These are phyloP conservation scores for Mycena capillaripes DNA, from an alignment of 768 basidiomycete genomes.

Conservation along the genomic window DNA sequence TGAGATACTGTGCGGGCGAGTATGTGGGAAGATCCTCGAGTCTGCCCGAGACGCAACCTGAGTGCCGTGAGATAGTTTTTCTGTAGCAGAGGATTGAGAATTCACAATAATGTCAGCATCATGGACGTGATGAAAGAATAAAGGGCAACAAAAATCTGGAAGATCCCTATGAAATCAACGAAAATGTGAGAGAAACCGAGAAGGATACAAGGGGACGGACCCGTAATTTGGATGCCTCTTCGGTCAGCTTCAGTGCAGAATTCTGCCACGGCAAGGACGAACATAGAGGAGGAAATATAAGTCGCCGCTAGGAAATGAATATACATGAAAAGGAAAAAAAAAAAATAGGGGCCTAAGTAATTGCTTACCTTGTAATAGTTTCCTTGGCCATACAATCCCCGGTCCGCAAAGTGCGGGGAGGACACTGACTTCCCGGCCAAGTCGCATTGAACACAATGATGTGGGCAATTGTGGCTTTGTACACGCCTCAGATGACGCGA, in stretches of 20 bases:
- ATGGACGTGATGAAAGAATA: not conserved
- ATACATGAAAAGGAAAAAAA: not conserved
- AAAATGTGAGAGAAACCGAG: not conserved
- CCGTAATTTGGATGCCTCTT: not conserved
- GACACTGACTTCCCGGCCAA: not conserved
- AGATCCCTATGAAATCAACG: not conserved
- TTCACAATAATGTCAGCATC: not conserved
- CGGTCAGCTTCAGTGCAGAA: not conserved
- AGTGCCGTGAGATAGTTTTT: not conserved
- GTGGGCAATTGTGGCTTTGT: not conserved
- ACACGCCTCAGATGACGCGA: not conserved
- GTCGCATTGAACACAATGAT: not conserved
- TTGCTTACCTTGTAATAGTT: not conserved
- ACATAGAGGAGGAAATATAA: not conserved
- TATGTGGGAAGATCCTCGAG: not conserved
- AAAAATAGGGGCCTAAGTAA: not conserved
- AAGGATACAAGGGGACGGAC: not conserved
- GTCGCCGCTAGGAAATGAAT: not conserved
- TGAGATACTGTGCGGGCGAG: not conserved
- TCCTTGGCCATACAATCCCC: not conserved
- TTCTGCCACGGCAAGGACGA: not conserved
- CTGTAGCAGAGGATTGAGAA: not conserved
- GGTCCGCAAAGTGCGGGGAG: not conserved
- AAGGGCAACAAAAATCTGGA: not conserved
- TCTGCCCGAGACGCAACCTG: not conserved